Evolutionary conservation across 2,329 filamentous ascomycete species (phyloP).

Genomic region (Claviceps citrina): DNA sequence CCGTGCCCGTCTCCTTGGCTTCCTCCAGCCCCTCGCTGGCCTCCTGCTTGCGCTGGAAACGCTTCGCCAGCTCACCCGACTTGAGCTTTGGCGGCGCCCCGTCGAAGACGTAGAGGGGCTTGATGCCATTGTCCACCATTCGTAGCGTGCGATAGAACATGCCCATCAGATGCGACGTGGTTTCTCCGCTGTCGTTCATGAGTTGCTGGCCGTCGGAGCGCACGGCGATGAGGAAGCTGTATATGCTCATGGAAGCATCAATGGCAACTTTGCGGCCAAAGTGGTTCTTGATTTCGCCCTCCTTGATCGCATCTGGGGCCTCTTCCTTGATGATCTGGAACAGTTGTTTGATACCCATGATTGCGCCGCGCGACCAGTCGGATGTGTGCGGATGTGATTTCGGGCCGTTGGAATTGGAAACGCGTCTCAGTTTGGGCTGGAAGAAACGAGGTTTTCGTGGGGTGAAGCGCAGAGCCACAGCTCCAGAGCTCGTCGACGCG

Average conservation of each 20-base stretch:
- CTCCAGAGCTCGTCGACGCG: background rate
- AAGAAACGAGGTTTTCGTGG: background rate
- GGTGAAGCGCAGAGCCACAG: background rate
- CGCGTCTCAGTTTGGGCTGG: background rate
- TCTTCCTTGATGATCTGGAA: conserved; percentile 78
- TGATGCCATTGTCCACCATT: conserved; percentile 98
- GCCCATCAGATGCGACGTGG: conserved; percentile 95
- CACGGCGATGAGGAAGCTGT: conserved; percentile 95
- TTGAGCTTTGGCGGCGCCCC: conserved; percentile 94
- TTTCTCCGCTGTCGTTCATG: conserved; percentile 87
- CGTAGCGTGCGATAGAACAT: conserved; percentile 98
- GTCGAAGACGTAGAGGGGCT: conserved; percentile 95
- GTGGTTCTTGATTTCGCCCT: conserved; percentile 96
- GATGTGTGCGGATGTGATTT: no score
- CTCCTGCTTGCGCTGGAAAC: conserved; percentile 87
- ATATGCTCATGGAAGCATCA: conserved; percentile 86
- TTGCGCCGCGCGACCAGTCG: conserved; percentile 12
- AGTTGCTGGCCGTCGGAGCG: conserved; percentile 93
- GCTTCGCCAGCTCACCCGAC: conserved; percentile 89
- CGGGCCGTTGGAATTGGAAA: background rate
- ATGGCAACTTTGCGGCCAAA: conserved; percentile 98
- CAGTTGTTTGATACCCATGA: conserved; percentile 56
- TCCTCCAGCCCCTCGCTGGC: conserved; percentile 83
- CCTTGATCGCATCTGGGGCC: conserved; percentile 87
- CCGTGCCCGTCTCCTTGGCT: conserved; percentile 91